Conservation (phyloP, 352 stramenopile genomes). For the Pythium inflatum region DNA sequence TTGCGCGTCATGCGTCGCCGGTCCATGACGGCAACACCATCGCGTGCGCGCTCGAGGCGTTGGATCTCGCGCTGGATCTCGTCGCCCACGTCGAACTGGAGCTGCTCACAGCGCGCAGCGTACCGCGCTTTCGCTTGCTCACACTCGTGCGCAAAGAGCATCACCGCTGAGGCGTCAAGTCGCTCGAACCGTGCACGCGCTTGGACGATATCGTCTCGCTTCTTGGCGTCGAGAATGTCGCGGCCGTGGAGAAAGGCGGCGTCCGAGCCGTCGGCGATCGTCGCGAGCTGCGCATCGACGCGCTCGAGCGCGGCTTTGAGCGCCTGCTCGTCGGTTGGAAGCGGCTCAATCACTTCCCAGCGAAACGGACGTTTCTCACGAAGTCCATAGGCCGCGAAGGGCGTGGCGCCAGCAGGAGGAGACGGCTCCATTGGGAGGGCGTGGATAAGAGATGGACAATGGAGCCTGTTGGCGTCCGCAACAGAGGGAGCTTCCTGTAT, state of each 20-base stretch:
- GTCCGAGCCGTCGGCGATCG: conserved; percentile 39
- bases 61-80: conserved; percentile 61
- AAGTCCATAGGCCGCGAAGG: conserved; percentile 1
- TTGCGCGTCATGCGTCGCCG: conserved; percentile 42
- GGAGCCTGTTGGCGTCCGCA: background rate
- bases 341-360: conserved; percentile 17
- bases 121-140: conserved; percentile 46
- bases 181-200: conserved; percentile 41
- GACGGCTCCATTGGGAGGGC: conserved; percentile 6
- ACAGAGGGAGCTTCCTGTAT: conserved; percentile 4
- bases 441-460: too few relatives aligned
- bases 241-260: conserved; percentile 45
- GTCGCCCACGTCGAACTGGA: conserved; percentile 54
- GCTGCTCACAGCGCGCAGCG: conserved; percentile 47
- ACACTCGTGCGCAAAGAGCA: conserved; percentile 50
- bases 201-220: conserved; percentile 31
- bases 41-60: conserved; percentile 56
- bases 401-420: background rate
- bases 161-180: conserved; percentile 29
- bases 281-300: conserved; percentile 14
- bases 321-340: conserved; percentile 10
- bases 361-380: background rate
- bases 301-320: conserved; percentile 18
- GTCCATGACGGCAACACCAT: conserved; percentile 71
- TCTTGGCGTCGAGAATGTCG: conserved; percentile 33